These are phyloP conservation scores for Cryptococcus sp. DNA, from an alignment of 1,284 basidiomycete species.

Conservation along the genomic window DNA sequence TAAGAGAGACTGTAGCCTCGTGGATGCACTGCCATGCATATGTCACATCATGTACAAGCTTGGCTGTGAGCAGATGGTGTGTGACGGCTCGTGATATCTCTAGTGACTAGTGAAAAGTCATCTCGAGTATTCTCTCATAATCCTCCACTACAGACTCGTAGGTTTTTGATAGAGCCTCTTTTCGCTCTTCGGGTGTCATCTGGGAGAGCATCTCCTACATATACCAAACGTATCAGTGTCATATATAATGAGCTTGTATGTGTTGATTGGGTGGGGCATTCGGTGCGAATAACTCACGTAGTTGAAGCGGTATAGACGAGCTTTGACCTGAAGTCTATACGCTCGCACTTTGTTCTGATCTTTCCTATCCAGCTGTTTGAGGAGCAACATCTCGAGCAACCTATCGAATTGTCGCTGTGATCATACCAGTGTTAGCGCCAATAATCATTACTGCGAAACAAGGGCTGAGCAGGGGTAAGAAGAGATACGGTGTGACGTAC, in stretches of 20 bases:
- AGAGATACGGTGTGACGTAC: conserved; percentile 55
- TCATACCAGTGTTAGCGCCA: not conserved
- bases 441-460: not conserved
- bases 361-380: conserved; percentile 68
- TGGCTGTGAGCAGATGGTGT: not conserved
- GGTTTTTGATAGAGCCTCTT: conserved; percentile 89
- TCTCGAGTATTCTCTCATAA: conserved; percentile 76
- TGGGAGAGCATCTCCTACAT: conserved; percentile 79
- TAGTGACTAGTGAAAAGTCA: conserved; percentile 43
- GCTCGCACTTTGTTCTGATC: conserved; percentile 64
- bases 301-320: conserved; percentile 90
- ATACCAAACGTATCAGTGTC: not conserved
- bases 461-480: not conserved
- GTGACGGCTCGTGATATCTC: not conserved
- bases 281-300: conserved; percentile 62
- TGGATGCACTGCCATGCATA: not conserved
- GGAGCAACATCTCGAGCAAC: conserved; percentile 86
- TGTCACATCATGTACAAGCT: not conserved
- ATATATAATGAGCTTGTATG: not conserved
- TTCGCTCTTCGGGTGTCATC: conserved; percentile 78
- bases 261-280: not conserved
- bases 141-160: conserved; percentile 85
- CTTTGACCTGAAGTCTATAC: conserved; percentile 81
- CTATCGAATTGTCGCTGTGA: conserved; percentile 86
- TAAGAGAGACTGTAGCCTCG: not conserved